phyloP scores from a whole-genome alignment of 805 yeast species.

The Kazachstania africana region DNA sequence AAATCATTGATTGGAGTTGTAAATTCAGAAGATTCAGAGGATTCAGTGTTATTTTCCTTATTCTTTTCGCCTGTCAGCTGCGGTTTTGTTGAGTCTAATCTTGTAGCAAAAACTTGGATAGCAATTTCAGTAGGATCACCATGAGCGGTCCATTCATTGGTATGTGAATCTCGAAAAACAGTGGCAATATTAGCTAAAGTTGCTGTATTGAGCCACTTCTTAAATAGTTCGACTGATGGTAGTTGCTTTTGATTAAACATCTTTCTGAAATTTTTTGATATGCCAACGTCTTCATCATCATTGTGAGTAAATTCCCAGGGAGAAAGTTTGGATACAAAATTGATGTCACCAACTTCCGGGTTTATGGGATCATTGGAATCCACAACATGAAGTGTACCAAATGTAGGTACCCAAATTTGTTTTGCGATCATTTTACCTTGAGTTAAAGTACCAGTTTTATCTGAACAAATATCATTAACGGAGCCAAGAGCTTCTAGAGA shows the following conservation, averaged over 20 bases:
- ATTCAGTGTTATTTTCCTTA: not conserved
- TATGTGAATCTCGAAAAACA: constrained; percentile 38
- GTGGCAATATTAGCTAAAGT: constrained; percentile 73
- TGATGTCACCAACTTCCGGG: constrained; percentile 87
- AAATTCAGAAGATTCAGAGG: constrained; percentile 12
- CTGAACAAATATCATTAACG: constrained; percentile 86
- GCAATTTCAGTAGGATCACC: constrained; percentile 91
- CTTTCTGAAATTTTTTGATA: constrained; percentile 15
- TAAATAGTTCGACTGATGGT: constrained; percentile 22
- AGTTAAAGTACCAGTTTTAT: constrained; percentile 84
- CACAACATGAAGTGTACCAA: constrained; percentile 51
- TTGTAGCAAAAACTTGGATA: constrained; percentile 61
- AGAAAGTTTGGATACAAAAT: constrained; percentile 64
- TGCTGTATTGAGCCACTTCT: constrained; percentile 50
- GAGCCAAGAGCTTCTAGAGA: constrained; percentile 91
- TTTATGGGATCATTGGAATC: constrained; percentile 69
- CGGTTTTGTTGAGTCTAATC: constrained; percentile 41
- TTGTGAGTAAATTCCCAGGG: constrained; percentile 22
- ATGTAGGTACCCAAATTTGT: constrained; percentile 72
- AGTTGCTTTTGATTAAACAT: constrained; percentile 8
- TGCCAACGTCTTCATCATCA: constrained; percentile 22
- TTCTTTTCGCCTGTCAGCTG: constrained; percentile 28
- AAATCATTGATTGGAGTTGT: not conserved
- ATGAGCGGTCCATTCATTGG: constrained; percentile 54
- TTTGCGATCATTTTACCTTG: constrained; percentile 86